Conservation (phyloP, 192 early-diverging fungal genomes). For the Glomus cerebriforme region DNA sequence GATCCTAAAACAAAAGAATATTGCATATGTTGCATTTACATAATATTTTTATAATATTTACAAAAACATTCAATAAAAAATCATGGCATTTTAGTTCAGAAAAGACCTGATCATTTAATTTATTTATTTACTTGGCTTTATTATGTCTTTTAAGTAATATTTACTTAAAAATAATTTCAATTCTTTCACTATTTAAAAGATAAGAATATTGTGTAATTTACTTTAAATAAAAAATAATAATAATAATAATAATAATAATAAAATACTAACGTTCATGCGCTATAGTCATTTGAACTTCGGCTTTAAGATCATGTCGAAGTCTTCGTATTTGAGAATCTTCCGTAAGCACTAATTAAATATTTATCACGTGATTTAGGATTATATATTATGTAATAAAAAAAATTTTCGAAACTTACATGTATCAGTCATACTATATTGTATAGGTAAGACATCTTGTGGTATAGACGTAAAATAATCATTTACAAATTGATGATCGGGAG, state of each 20-base stretch:
- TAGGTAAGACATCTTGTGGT: not conserved
- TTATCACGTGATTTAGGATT: not conserved
- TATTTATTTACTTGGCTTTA: not conserved
- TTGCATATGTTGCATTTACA: too few relatives aligned
- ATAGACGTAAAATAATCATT: not conserved
- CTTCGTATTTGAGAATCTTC: constrained; percentile 16
- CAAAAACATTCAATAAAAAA: too few relatives aligned
- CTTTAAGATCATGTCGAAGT: constrained; percentile 20
- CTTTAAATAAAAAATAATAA: not conserved
- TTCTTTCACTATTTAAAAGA: not conserved
- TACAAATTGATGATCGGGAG: not conserved
- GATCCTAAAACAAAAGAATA: too few relatives aligned
- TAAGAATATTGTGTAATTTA: not conserved
- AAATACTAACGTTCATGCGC: constrained; percentile 13
- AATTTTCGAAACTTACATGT: not conserved
- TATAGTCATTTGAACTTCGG: constrained; percentile 22
- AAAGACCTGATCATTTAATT: too few relatives aligned
- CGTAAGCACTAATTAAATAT: not conserved
- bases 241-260: not conserved
- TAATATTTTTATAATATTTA: too few relatives aligned
- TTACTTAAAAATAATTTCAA: constrained; percentile 23
- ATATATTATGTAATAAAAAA: too few relatives aligned
- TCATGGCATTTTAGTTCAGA: too few relatives aligned
- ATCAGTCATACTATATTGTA: too few relatives aligned
- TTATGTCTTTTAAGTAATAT: constrained; percentile 26